Conservation (phyloP, 179 eudicot genomes). For the Silene coronaria region DNA sequence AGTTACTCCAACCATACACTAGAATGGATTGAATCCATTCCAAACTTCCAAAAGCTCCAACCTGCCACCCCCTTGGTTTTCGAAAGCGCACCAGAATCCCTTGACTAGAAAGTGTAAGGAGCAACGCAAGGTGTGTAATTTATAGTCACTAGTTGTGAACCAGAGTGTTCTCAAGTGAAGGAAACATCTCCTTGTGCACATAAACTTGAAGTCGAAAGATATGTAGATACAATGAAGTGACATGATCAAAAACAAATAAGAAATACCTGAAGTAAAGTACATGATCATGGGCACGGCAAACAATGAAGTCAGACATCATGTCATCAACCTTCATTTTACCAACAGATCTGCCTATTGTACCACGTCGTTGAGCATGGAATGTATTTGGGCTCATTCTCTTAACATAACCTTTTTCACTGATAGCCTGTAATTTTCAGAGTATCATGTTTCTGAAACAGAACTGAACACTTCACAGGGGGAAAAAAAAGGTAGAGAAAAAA, state of each 20-base stretch:
- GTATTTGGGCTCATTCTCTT: slow-evolving; percentile 91
- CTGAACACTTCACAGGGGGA: slow-evolving; percentile 6
- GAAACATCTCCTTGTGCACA: not conserved
- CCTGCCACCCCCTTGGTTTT: no score
- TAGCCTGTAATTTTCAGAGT: slow-evolving; percentile 44
- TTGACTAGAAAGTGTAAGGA: no score
- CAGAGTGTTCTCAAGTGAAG: not conserved
- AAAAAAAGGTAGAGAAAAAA: not conserved
- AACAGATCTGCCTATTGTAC: slow-evolving; percentile 93
- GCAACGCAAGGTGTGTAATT: no score
- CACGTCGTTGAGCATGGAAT: slow-evolving; percentile 78
- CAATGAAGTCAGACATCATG: slow-evolving; percentile 88
- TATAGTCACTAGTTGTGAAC: not conserved
- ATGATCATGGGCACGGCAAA: slow-evolving; percentile 86
- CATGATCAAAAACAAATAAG: not conserved
- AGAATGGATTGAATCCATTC: no score
- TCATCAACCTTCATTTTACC: slow-evolving; percentile 91
- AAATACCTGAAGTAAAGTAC: slow-evolving; percentile 81
- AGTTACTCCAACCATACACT: no score
- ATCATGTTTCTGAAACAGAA: slow-evolving; percentile 8
- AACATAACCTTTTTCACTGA: slow-evolving; percentile 94
- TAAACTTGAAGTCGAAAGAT: slow-evolving; percentile 1
- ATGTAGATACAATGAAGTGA: not conserved
- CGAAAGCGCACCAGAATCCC: no score
- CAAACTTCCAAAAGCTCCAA: no score